phyloP scores from a whole-genome alignment of 2,329 filamentous ascomycete species.

The Diaporthe eres region DNA sequence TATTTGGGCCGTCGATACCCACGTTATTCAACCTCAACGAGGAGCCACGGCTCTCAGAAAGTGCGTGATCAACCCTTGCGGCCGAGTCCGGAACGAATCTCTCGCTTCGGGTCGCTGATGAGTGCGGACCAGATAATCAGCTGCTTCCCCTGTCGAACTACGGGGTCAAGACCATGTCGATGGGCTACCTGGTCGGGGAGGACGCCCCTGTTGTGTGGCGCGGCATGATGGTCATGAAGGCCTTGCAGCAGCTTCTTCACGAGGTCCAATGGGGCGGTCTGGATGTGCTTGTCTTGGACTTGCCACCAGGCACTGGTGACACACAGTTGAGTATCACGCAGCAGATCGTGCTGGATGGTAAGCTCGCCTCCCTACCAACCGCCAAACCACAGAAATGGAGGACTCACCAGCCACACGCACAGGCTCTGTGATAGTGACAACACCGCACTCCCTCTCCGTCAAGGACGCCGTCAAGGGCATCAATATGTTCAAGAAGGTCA shows the following conservation, averaged over 20 bases:
- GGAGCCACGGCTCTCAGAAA: constrained; percentile 81
- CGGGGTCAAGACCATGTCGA: constrained; percentile 97
- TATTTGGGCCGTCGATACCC: constrained; percentile 95
- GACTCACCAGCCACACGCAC: constrained; percentile 20
- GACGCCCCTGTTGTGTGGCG: constrained; percentile 92
- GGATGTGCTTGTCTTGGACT: constrained; percentile 89
- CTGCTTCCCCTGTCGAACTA: constrained; percentile 93
- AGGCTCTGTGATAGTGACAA: constrained; percentile 90
- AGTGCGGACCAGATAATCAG: constrained; percentile 73
- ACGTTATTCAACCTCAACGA: constrained; percentile 87
- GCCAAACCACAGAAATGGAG: background rate
- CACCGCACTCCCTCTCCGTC: constrained; percentile 92
- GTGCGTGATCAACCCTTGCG: constrained; percentile 61
- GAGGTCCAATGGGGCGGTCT: constrained; percentile 94
- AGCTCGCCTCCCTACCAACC: constrained; percentile 45
- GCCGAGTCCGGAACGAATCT: background rate
- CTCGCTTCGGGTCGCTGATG: background rate
- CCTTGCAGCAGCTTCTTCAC: constrained; percentile 93
- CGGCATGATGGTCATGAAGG: constrained; percentile 97
- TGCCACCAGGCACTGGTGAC: constrained; percentile 95
- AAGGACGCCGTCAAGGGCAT: constrained; percentile 94
- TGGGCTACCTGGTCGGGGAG: constrained; percentile 91
- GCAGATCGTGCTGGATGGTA: constrained; percentile 89
- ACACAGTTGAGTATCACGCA: constrained; percentile 98
- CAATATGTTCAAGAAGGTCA: constrained; percentile 90